Conservation (phyloP, 2,329 filamentous ascomycete genomes). For the Domatiomyces globalis region DNA sequence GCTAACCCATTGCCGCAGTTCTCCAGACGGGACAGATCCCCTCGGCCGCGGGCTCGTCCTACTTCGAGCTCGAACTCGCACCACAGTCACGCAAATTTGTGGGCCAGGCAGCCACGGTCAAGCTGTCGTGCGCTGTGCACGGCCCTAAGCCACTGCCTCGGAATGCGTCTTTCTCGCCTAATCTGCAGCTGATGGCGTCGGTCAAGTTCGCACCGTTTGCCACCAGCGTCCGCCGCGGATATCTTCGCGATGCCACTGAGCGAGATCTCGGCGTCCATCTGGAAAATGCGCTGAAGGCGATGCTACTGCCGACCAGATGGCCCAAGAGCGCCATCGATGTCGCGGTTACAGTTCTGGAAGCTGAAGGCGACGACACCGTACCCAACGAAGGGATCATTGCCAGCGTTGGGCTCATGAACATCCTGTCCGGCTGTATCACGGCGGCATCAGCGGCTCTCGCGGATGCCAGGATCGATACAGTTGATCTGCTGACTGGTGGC, state of each 20-base stretch:
- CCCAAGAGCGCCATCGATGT: conserved; percentile 98
- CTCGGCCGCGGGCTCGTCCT: conserved; percentile 85
- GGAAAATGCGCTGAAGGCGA: conserved; percentile 76
- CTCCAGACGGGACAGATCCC: conserved; percentile 85
- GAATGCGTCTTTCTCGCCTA: conserved; percentile 81
- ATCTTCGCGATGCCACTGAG: conserved; percentile 72
- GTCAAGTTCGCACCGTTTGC: conserved; percentile 97
- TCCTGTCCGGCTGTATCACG: conserved; percentile 81
- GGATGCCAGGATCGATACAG: conserved; percentile 90
- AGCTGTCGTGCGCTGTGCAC: conserved; percentile 85
- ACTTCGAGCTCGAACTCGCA: conserved; percentile 38
- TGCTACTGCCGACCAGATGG: conserved; percentile 86
- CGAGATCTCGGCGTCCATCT: conserved; percentile 81
- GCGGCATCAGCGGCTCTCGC: conserved; percentile 84
- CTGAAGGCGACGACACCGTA: conserved; percentile 55
- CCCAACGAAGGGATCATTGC: conserved; percentile 36
- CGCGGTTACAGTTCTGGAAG: conserved; percentile 82
- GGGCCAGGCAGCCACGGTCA: conserved; percentile 51
- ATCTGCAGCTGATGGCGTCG: conserved; percentile 79
- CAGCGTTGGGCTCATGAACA: conserved; percentile 80
- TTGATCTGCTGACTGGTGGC: conserved; percentile 78
- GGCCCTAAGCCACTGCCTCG: conserved; percentile 81
- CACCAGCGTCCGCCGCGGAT: conserved; percentile 65
- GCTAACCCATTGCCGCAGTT: conserved; percentile 37
- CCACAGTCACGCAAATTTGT: conserved; percentile 30